A percentile compares a stretch with the other conserved stretches of the same genome.
These are phyloP conservation scores for Nymphaea colorata DNA, from an alignment of 164 flowering plant genomes.

Conservation along the genomic window DNA sequence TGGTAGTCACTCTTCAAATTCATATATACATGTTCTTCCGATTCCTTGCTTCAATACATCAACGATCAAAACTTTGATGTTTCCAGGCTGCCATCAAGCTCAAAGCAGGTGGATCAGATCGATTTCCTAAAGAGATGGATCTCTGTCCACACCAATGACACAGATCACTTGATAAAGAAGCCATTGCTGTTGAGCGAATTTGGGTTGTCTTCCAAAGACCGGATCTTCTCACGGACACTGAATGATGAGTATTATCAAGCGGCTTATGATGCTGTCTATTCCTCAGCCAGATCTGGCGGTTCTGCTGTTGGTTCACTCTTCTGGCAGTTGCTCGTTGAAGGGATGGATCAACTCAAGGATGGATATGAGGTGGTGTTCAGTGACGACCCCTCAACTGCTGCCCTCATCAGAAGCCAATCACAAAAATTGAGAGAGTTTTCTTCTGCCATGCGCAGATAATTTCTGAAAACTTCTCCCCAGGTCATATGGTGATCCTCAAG, in stretches of 20 bases:
- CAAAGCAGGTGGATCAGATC: slow-evolving; percentile 36
- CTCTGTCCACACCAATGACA: slow-evolving; percentile 44
- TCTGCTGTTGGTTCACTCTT: slow-evolving; percentile 61
- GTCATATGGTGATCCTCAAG: no score
- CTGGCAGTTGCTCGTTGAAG: slow-evolving; percentile 66
- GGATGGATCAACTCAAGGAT: slow-evolving; percentile 57
- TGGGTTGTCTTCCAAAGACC: slow-evolving; percentile 45
- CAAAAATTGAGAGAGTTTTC: slow-evolving; percentile 21
- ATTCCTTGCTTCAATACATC: no score
- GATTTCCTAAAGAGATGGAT: slow-evolving; percentile 55
- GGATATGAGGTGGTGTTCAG: slow-evolving; percentile 64
- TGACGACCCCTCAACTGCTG: slow-evolving; percentile 45
- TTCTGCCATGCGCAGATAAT: no score
- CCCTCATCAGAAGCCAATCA: slow-evolving; percentile 38
- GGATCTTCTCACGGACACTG: slow-evolving; percentile 22
- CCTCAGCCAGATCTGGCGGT: slow-evolving; percentile 59
- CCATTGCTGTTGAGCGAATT: slow-evolving; percentile 64
- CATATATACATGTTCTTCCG: background rate
- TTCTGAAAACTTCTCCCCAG: no score
- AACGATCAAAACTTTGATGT: no score
- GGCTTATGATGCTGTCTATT: slow-evolving; percentile 35
- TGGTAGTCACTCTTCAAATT: background rate
- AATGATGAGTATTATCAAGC: slow-evolving; percentile 38
- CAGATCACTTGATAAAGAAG: slow-evolving; percentile 37
- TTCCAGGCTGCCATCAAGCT: slow-evolving; percentile 18